These are phyloP conservation scores for Monosporozyma siamensis DNA, from an alignment of 805 yeast genomes.

Conservation along the genomic window DNA sequence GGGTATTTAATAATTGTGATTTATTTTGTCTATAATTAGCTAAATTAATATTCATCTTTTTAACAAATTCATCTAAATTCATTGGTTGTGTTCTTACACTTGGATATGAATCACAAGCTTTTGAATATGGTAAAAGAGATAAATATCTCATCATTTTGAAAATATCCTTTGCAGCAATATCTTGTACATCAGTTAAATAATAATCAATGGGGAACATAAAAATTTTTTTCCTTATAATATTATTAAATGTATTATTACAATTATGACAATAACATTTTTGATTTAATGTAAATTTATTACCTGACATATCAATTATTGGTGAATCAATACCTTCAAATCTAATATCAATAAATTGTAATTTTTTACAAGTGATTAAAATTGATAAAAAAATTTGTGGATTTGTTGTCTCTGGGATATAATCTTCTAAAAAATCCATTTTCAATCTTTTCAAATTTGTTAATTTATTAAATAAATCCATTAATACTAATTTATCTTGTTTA, in stretches of 20 bases:
- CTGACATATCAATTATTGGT: conserved; percentile 23
- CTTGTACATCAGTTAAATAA: conserved; percentile 19
- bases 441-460: conserved; percentile 29
- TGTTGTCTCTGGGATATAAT: conserved; percentile 27
- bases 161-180: conserved; percentile 30
- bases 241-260: conserved; percentile 25
- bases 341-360: conserved; percentile 33
- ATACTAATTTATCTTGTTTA: conserved; percentile 25
- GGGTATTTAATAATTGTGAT: conserved; percentile 14
- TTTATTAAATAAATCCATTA: conserved; percentile 28
- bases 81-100: conserved; percentile 36
- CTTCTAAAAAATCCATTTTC: conserved; percentile 34
- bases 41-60: conserved; percentile 20
- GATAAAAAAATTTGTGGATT: conserved; percentile 30
- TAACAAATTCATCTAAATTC: conserved; percentile 26
- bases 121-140: conserved; percentile 34
- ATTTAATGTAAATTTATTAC: conserved; percentile 20
- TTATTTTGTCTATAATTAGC: conserved; percentile 18
- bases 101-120: conserved; percentile 36
- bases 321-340: conserved; percentile 30
- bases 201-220: conserved; percentile 27
- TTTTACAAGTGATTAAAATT: conserved; percentile 27
- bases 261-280: conserved; percentile 27
- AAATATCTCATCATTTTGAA: conserved; percentile 31
- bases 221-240: conserved; percentile 29